Conservation (phyloP, 164 flowering plant genomes). For the Tetracentron sinense region DNA sequence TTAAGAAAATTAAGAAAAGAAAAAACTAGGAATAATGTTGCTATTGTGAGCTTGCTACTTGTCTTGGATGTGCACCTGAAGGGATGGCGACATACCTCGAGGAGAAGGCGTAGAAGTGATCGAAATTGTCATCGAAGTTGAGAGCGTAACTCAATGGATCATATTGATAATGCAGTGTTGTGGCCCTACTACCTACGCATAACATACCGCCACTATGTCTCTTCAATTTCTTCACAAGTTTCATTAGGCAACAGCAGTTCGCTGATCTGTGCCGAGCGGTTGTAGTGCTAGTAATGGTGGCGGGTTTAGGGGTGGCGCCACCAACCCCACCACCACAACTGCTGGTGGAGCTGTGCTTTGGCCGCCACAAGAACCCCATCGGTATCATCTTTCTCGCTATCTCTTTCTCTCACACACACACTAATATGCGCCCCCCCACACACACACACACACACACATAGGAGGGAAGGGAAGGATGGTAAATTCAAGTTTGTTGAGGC, state of each 20-base stretch:
- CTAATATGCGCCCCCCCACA: too few relatives aligned
- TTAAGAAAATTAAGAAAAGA: too few relatives aligned
- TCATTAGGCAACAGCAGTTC: slow-evolving; percentile 24
- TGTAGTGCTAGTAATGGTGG: not conserved
- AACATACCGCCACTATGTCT: slow-evolving; percentile 28
- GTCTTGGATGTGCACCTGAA: slow-evolving; percentile 13
- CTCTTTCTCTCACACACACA: too few relatives aligned
- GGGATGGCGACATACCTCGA: slow-evolving; percentile 41
- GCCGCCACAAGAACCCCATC: slow-evolving; percentile 32
- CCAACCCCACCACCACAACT: slow-evolving; percentile 4
- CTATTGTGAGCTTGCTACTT: slow-evolving; percentile 14
- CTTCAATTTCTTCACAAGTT: slow-evolving; percentile 43
- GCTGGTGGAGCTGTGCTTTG: slow-evolving; percentile 20
- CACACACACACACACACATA: too few relatives aligned
- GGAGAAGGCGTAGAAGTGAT: slow-evolving; percentile 46
- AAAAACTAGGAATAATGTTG: too few relatives aligned
- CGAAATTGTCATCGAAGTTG: slow-evolving; percentile 52
- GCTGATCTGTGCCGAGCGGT: not conserved
- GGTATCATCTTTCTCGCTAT: slow-evolving; percentile 16
- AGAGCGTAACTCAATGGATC: slow-evolving; percentile 61
- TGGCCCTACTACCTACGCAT: slow-evolving; percentile 10
- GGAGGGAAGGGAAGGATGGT: too few relatives aligned
- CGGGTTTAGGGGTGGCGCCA: slow-evolving; percentile 3
- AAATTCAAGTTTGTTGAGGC: too few relatives aligned
- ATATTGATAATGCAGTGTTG: slow-evolving; percentile 42